Evolutionary conservation across 1,284 basidiomycete genomes (phyloP).

Genomic region (Boletus semigastroideus): DNA sequence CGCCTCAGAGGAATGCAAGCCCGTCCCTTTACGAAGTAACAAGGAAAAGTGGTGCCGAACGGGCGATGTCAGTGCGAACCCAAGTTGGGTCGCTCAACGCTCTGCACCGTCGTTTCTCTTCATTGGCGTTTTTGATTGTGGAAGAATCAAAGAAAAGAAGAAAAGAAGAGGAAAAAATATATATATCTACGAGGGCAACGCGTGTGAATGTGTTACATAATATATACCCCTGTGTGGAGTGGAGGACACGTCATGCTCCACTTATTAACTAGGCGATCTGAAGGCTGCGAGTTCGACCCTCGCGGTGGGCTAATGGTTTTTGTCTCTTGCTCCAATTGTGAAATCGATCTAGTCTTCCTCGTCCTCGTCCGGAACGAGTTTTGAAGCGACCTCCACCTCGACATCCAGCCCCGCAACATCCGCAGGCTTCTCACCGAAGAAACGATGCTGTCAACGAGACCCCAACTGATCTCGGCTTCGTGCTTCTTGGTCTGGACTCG

Average conservation of each 20-base stretch:
- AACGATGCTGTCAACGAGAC: too few species aligned
- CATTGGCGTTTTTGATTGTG: conserved; percentile 51
- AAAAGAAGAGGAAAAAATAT: neutral
- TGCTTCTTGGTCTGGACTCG: too few species aligned
- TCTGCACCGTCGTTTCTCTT: conserved; percentile 46
- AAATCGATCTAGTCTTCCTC: too few species aligned
- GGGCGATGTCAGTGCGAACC: conserved; percentile 44
- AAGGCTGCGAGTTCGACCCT: conserved; percentile 92
- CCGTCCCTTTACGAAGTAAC: conserved; percentile 50
- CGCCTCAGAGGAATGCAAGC: conserved; percentile 45
- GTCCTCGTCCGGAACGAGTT: too few species aligned
- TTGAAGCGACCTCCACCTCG: too few species aligned
- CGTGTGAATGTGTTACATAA: conserved; percentile 26
- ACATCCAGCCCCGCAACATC: too few species aligned
- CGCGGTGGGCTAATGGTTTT: conserved; percentile 72
- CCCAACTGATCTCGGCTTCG: too few species aligned
- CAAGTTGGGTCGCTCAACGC: conserved; percentile 40
- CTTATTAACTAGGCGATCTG: conserved; percentile 53
- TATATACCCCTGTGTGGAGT: conserved; percentile 3
- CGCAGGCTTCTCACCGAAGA: too few species aligned
- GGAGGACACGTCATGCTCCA: too few species aligned
- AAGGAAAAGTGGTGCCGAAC: conserved; percentile 49
- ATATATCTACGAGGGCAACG: conserved; percentile 4
- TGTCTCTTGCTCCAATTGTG: too few species aligned
- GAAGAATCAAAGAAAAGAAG: conserved; percentile 41